Conservation (phyloP, 2,329 filamentous ascomycete species). For the Verticillium tricorpus region DNA sequence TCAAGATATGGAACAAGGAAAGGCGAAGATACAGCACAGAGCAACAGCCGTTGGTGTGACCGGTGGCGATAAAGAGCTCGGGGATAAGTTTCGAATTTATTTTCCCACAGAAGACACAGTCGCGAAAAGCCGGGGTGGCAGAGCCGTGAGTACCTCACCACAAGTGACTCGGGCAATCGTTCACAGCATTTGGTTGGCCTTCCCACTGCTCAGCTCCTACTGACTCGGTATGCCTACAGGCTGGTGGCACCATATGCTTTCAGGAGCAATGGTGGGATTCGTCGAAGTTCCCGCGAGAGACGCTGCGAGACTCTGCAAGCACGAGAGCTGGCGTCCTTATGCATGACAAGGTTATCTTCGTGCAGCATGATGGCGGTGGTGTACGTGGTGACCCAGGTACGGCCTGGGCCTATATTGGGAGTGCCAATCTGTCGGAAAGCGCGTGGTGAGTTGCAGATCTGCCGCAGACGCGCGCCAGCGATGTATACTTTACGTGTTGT, state of each 20-base stretch:
- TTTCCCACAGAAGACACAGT: conserved; percentile 76
- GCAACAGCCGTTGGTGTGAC: background rate
- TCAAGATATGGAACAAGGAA: background rate
- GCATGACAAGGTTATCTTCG: conserved; percentile 76
- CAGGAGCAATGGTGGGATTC: conserved; percentile 67
- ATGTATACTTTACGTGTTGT: background rate
- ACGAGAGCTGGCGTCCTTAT: conserved; percentile 68
- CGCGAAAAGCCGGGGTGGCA: conserved; percentile 57
- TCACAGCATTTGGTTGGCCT: conserved; percentile 21
- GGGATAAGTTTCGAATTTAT: conserved; percentile 63
- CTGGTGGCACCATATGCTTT: conserved; percentile 80
- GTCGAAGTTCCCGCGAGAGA: conserved; percentile 62
- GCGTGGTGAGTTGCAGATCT: conserved; percentile 64
- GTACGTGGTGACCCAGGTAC: background rate
- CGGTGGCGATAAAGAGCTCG: background rate
- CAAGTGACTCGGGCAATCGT: too few relatives aligned
- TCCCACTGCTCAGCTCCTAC: background rate
- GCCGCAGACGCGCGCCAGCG: background rate
- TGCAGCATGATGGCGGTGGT: conserved; percentile 19
- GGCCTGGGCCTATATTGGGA: conserved; percentile 83
- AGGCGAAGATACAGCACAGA: background rate
- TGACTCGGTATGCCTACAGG: conserved; percentile 37
- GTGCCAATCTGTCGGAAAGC: conserved; percentile 87
- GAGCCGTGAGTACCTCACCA: conserved; percentile 35
- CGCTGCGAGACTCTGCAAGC: conserved; percentile 74